Base-by-base conservation (phyloP, 1,139 yeast species). In the Hansenula sp. region DNA sequence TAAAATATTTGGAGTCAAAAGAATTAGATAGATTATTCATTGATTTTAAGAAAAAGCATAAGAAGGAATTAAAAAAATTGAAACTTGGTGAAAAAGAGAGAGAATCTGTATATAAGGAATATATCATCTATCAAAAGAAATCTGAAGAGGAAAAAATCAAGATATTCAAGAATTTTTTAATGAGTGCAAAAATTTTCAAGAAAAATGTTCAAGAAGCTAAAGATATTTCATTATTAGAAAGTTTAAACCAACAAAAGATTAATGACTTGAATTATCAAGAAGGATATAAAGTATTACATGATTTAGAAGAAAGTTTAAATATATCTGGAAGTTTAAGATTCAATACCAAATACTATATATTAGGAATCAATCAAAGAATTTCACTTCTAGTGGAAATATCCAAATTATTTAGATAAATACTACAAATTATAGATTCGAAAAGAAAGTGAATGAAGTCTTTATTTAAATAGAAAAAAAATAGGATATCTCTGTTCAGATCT, bases 21-120 rank as follows among this genome's bases (percentile, higher is more conserved):
- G 53, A 55, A 12, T 55, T 65, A 21, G 63, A 61, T 16, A 44
- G 58, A 34, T 62, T 66, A 36, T 76, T 66, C 45, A 51, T 66
- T n/a, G 78, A 73, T 37, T 74, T 75, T 51, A 71, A 71, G 45
- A 61, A 76, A 17, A 62, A 64, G 41, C 51, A 57, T 51, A 57
- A 66, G 21, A 56, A 53, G 11, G 60, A 52, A 22, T 62, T 71
- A 43, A 46, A 50, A 19, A 46, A 47, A 3, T 44, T 61, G 3
- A 52, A 52, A 6, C 45, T 69, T 3, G 39, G 65, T 2, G 74
- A 70, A 26, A 60, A 63, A 29, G 66, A 64, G 28, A 62, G 62
- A 38, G 77, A 72, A 46, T 57, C 52, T 25, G 44, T 63, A 11
- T 74, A 68, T 50, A 59, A 68, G 30, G 68, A 63, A 34, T 65